Conservation (phyloP, 768 basidiomycete genomes). For the Trametes elegans region DNA sequence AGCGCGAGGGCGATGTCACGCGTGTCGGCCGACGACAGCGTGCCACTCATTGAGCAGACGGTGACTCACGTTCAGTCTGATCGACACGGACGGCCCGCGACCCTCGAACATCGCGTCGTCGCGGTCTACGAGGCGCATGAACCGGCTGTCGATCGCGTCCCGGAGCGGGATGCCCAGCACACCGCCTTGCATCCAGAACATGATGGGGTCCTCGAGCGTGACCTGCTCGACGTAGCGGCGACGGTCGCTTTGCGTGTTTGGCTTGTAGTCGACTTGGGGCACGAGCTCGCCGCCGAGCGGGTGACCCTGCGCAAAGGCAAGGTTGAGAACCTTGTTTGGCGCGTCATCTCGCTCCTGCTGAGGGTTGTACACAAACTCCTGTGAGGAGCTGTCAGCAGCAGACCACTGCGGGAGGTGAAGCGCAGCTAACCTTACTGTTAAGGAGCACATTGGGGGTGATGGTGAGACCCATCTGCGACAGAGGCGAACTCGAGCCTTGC, state of each 20-base stretch:
- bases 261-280: constrained; percentile 71
- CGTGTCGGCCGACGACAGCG: too few species aligned
- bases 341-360: background rate
- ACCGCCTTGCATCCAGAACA: constrained; percentile 50
- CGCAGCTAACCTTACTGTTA: background rate
- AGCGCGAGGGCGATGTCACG: too few species aligned
- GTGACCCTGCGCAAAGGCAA: constrained; percentile 9
- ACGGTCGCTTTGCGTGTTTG: constrained; percentile 73
- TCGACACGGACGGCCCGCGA: constrained; percentile 78
- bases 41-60: background rate
- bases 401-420: too few species aligned
- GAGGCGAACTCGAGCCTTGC: background rate
- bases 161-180: constrained; percentile 61
- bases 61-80: constrained; percentile 63
- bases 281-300: constrained; percentile 36
- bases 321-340: constrained; percentile 8
- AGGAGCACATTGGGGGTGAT: background rate
- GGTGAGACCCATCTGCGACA: background rate
- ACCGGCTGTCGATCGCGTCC: constrained; percentile 62
- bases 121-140: constrained; percentile 51
- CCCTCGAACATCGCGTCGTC: constrained; percentile 69
- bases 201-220: constrained; percentile 58
- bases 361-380: background rate
- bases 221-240: constrained; percentile 76
- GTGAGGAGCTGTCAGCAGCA: background rate